phyloP scores from a whole-genome alignment of 805 yeast genomes.

The Wickerhamomyces xylosicus region DNA sequence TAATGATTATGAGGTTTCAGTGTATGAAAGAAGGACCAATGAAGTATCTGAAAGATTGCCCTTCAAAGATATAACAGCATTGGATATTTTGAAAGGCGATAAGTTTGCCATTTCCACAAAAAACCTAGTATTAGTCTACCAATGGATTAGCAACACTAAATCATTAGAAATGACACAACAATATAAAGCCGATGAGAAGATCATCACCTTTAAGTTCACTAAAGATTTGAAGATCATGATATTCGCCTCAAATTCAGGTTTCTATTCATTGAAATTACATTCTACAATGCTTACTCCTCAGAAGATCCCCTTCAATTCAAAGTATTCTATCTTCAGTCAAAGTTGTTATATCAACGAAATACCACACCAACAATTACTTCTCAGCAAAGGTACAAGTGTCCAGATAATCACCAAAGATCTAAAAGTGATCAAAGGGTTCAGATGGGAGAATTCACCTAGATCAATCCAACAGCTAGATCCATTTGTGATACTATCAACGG shows the following conservation, averaged over 20 bases:
- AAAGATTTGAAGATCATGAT: slow-evolving; percentile 1
- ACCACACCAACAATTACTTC: not conserved
- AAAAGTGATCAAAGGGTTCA: not conserved
- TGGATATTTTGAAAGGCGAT: slow-evolving; percentile 2
- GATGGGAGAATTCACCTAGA: not conserved
- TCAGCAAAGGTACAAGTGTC: slow-evolving; percentile 5
- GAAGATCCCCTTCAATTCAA: not conserved
- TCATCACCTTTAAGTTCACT: slow-evolving; percentile 13
- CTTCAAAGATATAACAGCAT: slow-evolving; percentile 7
- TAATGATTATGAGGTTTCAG: not conserved
- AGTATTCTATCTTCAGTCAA: slow-evolving; percentile 2
- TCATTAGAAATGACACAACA: slow-evolving; percentile 19
- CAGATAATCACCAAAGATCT: not conserved
- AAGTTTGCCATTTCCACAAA: slow-evolving; percentile 10
- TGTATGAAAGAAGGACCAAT: slow-evolving; percentile 1
- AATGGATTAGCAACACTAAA: slow-evolving; percentile 6
- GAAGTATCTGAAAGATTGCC: slow-evolving; percentile 10
- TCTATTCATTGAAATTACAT: slow-evolving; percentile 1
- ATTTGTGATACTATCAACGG: not conserved
- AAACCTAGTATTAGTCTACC: slow-evolving; percentile 8
- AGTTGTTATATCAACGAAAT: not conserved
- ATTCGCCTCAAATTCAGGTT: slow-evolving; percentile 16
- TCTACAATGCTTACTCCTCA: not conserved
- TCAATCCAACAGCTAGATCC: not conserved
- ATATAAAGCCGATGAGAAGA: slow-evolving; percentile 19